phyloP scores from a whole-genome alignment of 805 yeast species.

The Yamadazyma philogaea region DNA sequence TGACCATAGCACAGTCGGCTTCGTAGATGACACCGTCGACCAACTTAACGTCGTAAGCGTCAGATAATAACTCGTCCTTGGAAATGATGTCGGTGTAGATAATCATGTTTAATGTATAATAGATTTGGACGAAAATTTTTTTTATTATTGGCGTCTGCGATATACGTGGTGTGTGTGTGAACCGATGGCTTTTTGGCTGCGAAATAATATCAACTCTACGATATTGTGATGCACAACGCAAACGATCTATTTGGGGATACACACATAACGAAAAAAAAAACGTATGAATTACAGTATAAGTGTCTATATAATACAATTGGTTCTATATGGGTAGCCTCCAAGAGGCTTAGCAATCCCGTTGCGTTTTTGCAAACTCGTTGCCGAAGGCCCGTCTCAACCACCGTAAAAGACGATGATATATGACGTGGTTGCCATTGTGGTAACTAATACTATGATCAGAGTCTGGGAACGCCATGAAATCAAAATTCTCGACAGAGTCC shows the following conservation, averaged over 20 bases:
- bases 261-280: no score
- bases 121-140: conserved; percentile 12
- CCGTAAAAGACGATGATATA: conserved; percentile 62
- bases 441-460: conserved; percentile 79
- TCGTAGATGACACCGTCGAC: conserved; percentile 93
- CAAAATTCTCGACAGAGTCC: conserved; percentile 65
- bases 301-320: not conserved
- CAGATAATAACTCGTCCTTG: conserved; percentile 94
- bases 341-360: not conserved
- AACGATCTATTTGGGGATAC: no score
- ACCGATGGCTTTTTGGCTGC: conserved; percentile 1
- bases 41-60: conserved; percentile 85
- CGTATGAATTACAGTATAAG: not conserved
- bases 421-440: conserved; percentile 75
- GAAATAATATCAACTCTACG: not conserved
- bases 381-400: conserved; percentile 67
- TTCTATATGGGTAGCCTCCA: not conserved
- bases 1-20: conserved; percentile 93
- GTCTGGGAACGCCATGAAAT: conserved; percentile 87
- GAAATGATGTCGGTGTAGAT: conserved; percentile 72
- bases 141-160: not conserved
- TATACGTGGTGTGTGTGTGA: not conserved
- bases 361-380: conserved; percentile 3
- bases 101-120: conserved; percentile 26
- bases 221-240: no score